Conservation (phyloP, 2,329 filamentous ascomycete species). For the Exutisphaerella laricina region DNA sequence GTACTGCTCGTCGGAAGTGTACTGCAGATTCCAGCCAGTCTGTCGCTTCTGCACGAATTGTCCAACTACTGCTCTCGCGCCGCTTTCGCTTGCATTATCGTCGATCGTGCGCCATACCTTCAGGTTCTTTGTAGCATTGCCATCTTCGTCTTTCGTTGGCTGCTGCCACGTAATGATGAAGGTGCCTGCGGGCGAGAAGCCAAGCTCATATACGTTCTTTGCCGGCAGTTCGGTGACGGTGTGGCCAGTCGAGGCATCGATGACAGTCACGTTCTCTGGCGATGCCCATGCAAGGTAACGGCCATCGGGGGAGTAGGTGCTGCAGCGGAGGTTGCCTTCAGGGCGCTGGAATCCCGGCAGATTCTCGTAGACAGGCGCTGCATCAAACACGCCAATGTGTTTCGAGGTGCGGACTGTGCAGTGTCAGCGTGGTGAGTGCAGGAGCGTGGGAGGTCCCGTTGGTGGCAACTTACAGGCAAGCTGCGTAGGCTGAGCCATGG, state of each 20-base stretch:
- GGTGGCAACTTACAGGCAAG: conserved; percentile 65
- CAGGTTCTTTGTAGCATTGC: conserved; percentile 90
- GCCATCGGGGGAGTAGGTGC: conserved; percentile 90
- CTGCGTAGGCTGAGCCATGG: conserved; percentile 90
- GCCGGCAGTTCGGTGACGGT: conserved; percentile 69
- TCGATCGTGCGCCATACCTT: conserved; percentile 91
- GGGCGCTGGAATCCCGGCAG: conserved; percentile 76
- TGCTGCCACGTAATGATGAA: conserved; percentile 97
- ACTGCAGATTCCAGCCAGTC: conserved; percentile 95
- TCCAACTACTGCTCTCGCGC: conserved; percentile 68
- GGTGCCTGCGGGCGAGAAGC: conserved; percentile 86
- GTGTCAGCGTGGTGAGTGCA: conserved; percentile 7
- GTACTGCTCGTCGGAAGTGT: conserved; percentile 86
- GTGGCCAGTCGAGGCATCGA: conserved; percentile 73
- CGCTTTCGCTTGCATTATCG: conserved; percentile 53
- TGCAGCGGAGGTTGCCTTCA: conserved; percentile 91
- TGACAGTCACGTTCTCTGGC: conserved; percentile 75
- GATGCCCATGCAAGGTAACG: conserved; percentile 95
- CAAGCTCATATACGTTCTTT: conserved; percentile 84
- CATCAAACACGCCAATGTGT: conserved; percentile 89
- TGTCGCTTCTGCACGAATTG: conserved; percentile 94
- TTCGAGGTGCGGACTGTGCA: conserved; percentile 82
- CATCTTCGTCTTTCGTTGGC: conserved; percentile 83
- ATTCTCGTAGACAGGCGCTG: conserved; percentile 78
- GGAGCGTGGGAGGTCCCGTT: not conserved